phyloP scores from a whole-genome alignment of 2,329 filamentous ascomycete genomes.

The Eurotiales sp. region DNA sequence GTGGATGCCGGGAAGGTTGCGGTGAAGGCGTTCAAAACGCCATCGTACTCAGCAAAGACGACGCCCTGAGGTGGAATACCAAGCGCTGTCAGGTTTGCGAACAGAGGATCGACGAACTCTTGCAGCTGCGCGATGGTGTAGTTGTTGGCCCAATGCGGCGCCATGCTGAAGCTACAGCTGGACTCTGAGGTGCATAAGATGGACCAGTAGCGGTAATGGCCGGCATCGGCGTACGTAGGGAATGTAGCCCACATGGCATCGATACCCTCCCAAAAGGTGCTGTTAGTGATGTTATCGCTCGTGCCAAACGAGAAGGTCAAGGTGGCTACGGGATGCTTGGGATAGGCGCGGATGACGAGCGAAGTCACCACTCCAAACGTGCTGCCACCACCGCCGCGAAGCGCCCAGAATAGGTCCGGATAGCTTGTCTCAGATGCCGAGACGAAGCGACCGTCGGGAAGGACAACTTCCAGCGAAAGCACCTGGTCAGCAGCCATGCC shows the following conservation, averaged over 20 bases:
- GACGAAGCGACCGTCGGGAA: constrained; percentile 27
- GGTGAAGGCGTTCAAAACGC: constrained; percentile 7
- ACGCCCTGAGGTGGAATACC: constrained; percentile 3
- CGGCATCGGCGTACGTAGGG: constrained; percentile 3
- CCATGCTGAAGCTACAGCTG: constrained; percentile 1
- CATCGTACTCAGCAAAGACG: constrained; percentile 2
- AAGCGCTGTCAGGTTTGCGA: constrained; percentile 4
- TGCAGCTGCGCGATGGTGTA: constrained; percentile 1
- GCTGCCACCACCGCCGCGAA: constrained; percentile 51
- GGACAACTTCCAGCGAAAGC: constrained; percentile 56
- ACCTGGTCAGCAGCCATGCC: constrained; percentile 58
- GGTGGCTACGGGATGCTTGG: constrained; percentile 25
- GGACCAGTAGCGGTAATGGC: constrained; percentile 8
- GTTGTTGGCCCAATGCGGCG: constrained; percentile 5
- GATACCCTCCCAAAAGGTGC: constrained; percentile 2
- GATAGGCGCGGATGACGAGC: constrained; percentile 52
- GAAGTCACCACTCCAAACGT: constrained; percentile 50
- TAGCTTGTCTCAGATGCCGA: constrained; percentile 15
- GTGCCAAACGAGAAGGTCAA: constrained; percentile 5
- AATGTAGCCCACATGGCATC: constrained; percentile 3
- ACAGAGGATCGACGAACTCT: constrained; percentile 1
- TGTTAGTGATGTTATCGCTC: constrained; percentile 1
- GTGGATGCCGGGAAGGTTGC: not conserved
- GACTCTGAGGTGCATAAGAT: constrained; percentile 2
- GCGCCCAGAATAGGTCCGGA: constrained; percentile 48